Percentiles rank a stretch among this genome's conserved stretches.
Conservation (phyloP, 202 grass and related monocot species). For the Digitaria exilis region DNA sequence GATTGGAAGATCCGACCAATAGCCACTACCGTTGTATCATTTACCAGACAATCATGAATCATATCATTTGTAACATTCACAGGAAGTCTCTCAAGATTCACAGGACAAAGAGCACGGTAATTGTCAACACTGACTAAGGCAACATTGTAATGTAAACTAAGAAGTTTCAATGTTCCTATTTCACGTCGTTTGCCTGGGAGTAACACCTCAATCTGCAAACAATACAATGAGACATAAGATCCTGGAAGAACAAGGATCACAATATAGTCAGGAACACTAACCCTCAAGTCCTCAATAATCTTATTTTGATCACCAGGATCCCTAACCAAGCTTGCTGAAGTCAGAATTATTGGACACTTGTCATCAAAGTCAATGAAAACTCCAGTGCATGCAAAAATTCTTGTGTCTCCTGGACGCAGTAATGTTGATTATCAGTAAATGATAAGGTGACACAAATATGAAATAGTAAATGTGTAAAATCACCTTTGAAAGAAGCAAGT, state of each 20-base stretch:
- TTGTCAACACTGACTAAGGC: too few relatives aligned
- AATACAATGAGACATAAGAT: neutral
- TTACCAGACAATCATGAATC: too few relatives aligned
- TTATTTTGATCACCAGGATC: too few relatives aligned
- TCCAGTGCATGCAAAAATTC: too few relatives aligned
- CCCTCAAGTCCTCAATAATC: too few relatives aligned
- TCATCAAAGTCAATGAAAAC: too few relatives aligned
- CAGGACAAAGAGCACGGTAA: too few relatives aligned
- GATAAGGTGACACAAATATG: neutral
- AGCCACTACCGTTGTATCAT: neutral
- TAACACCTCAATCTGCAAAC: conserved; percentile 16
- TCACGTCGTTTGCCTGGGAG: neutral
- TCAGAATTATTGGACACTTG: too few relatives aligned
- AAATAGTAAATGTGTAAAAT: neutral
- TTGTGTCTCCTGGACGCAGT: too few relatives aligned
- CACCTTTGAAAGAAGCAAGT: conserved; percentile 24
- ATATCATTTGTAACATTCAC: neutral
- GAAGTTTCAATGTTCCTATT: neutral
- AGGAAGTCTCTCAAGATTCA: neutral
- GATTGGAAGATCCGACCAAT: neutral
- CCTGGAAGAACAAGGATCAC: neutral
- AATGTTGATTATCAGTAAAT: too few relatives aligned
- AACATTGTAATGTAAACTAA: too few relatives aligned
- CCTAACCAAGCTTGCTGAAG: too few relatives aligned
- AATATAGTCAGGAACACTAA: neutral